Base-by-base conservation (phyloP, 2,329 filamentous ascomycete genomes). In the Clarireedia hainanense region DNA sequence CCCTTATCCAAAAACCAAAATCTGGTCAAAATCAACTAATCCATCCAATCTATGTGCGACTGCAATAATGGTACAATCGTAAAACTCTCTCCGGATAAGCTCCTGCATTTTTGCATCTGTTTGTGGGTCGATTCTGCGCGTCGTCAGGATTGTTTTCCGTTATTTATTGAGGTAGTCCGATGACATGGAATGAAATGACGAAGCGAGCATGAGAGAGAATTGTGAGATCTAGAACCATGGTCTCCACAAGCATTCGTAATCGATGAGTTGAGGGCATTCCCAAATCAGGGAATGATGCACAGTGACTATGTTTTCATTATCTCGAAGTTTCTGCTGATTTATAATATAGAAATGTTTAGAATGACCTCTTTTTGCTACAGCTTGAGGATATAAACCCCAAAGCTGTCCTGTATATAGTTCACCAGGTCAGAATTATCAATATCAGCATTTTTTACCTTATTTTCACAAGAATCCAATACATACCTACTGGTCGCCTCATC, bases 1-100 rank as follows among this genome's bases (percentile, higher is more conserved):
- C 39, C 39, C 39, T 42, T 42, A 6, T 47, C 45, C 10, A 47
- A 27, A 27, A 24, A 47, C 45, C 1, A 47, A 7, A 24, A 50
- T 24, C 20, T 12, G 27, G n/a, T 50, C 48, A 65, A 76, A 79
- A 58, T 77, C 75, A 40, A 75, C 67, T 40, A 79, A 75, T 0
- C 74, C 78, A 6, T 70, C 61, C 30, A 73, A 59, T 6, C 66
- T 59, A 58, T 73, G 71, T 23, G 70, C 69, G 2, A 73, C 65
- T 0, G 67, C 66, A 37, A 73, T 64, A 14, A 85, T 75, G 2
- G 83, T 86, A 63, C 79, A 77, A 3, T 71, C 72, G 2, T 68
- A 66, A 64, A 85, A 83, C 23, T 73, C 73, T 43, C 75, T 70
- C 2, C 76, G 73, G 55, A 85, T 76, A 23, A 84, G 69, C 10